Percentiles rank a stretch among this genome's conserved stretches.
Evolutionary conservation across 1,284 basidiomycete species (phyloP).

Genomic region (Ceratorhiza oryzae-sativae): DNA sequence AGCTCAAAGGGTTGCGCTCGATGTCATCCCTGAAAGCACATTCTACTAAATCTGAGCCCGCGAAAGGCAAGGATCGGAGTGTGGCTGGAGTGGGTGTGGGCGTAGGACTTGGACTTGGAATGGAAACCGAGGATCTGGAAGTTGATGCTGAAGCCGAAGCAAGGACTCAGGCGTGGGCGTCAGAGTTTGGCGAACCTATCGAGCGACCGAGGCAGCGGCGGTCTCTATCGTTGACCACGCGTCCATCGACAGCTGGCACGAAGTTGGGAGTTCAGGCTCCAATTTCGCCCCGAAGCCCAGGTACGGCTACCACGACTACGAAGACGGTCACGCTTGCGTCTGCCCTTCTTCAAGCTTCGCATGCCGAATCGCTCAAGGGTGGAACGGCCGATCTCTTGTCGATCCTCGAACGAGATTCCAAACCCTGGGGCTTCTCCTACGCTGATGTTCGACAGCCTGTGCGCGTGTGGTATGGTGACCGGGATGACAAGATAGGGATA

Average conservation of each 20-base stretch:
- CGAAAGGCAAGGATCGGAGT: background rate
- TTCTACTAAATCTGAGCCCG: conserved; percentile 29
- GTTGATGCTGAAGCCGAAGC: conserved; percentile 24
- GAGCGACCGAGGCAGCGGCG: conserved; percentile 10
- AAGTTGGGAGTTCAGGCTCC: conserved; percentile 1
- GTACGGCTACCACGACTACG: conserved; percentile 1
- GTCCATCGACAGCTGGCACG: conserved; percentile 4
- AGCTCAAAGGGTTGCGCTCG: conserved; percentile 74
- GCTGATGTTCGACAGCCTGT: conserved; percentile 77
- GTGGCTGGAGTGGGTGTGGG: background rate
- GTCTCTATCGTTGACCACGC: conserved; percentile 16
- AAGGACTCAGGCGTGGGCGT: conserved; percentile 35
- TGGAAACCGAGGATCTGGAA: conserved; percentile 33
- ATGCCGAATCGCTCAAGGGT: conserved; percentile 91
- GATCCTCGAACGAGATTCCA: conserved; percentile 45
- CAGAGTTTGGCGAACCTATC: conserved; percentile 16
- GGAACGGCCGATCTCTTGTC: conserved; percentile 87
- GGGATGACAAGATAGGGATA: conserved; percentile 91
- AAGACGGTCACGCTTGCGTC: conserved; percentile 52
- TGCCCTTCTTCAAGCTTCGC: conserved; percentile 90
- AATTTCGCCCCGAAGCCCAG: conserved; percentile 20
- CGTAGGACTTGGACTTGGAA: conserved; percentile 39
- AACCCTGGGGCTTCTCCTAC: conserved; percentile 55
- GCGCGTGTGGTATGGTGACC: conserved; percentile 91
- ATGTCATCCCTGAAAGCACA: conserved; percentile 67